Evolutionary conservation across 208 protist species (phyloP), one percentile per base, ranked within the genome.

Genomic region (Blechomonas ayalai): DNA sequence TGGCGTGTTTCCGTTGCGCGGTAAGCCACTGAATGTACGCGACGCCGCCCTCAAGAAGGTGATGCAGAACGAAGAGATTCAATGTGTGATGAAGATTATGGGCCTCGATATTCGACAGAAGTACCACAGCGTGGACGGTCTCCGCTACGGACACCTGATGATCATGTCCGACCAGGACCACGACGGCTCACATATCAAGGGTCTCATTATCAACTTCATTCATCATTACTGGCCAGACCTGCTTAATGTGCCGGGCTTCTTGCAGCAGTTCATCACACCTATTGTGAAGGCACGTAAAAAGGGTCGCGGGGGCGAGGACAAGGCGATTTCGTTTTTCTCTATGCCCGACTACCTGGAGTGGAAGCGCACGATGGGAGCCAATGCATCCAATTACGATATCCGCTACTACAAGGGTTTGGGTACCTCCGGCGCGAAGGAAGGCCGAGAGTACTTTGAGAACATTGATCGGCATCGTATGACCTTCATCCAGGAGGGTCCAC

Each of bases 151-250:
- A 5, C 87, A 96, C 43, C 57, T 99, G 23, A 99, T 99, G 98
- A 99, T 99, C 52, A 99, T 99, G 99, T 93, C 98, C 6, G 99
- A 99, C 90, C 98, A 99, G 76, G 99, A 99, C 90, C 88, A 98
- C 67, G 99, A 99, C 64, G 99, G 99, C 13, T 99, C 98, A 29
- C 99, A 99, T 82, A 99, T 99, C 71, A 99, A 99, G 66, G 99
- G 99, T 10, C 82, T 99, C 7, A 67, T 99, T 20, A 99, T 99
- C 67, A 99, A 99, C 81, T 96, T 99, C 43, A 86, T 99, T 29
- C 97, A 99, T 67, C 87, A 91, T 61, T 99, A 98, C 73, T 99
- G 98, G 98, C 98, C 98, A 5, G 63, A 72, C 9, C 77, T 99
- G 28, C 67, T 99, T 4, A 82, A 94, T 23, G 64, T 87, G 24